These are phyloP conservation scores for Brassica napus DNA, from an alignment of 345 rosid species.

Conservation along the genomic window Da-Ae NC_063441.1:14208001-14208500, in stretches of 20 bases:
- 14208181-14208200: too few relatives aligned
- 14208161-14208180: too few relatives aligned
- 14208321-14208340: background rate
- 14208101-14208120: too few relatives aligned
- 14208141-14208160: too few relatives aligned
- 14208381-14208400: background rate
- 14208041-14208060: background rate
- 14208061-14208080: too few relatives aligned
- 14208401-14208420: background rate
- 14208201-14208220: too few relatives aligned
- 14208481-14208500: slow-evolving; percentile 1
- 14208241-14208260: too few relatives aligned
- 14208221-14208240: too few relatives aligned
- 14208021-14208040: background rate
- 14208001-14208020: too few relatives aligned
- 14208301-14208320: slow-evolving; percentile 9
- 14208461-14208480: too few relatives aligned
- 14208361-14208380: background rate
- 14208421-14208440: slow-evolving; percentile 2
- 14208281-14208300: slow-evolving; percentile 17
- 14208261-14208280: background rate
- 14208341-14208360: background rate
- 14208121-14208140: too few relatives aligned
- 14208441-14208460: slow-evolving; percentile 11
- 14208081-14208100: too few relatives aligned